phyloP scores from a whole-genome alignment of 164 flowering plant species.

The Berberis vulgaris region DNA sequence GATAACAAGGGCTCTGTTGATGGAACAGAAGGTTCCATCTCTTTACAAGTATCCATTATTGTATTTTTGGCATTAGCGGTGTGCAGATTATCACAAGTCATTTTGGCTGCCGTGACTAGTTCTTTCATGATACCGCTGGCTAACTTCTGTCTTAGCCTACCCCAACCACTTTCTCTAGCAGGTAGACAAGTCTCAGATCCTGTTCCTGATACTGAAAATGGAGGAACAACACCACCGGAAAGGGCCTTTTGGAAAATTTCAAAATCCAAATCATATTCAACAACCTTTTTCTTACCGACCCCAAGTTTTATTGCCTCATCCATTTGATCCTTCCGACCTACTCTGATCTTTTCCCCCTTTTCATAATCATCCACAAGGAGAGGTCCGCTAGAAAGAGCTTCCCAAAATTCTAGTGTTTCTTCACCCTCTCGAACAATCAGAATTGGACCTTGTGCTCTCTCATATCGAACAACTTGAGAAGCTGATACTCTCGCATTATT shows the following conservation, averaged over 20 bases:
- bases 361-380: slow-evolving; percentile 18
- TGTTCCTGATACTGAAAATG: slow-evolving; percentile 36
- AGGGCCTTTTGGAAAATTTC: slow-evolving; percentile 59
- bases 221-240: slow-evolving; percentile 69
- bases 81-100: slow-evolving; percentile 13
- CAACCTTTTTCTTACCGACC: slow-evolving; percentile 38
- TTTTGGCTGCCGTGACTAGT: slow-evolving; percentile 32
- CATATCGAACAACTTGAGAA: slow-evolving; percentile 63
- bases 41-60: slow-evolving; percentile 19
- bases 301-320: slow-evolving; percentile 5
- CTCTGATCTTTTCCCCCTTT: slow-evolving; percentile 9
- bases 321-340: neutral
- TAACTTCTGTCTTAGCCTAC: slow-evolving; percentile 45
- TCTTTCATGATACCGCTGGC: slow-evolving; percentile 51
- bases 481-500: slow-evolving; percentile 56
- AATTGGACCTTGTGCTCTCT: slow-evolving; percentile 52
- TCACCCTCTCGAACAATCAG: slow-evolving; percentile 51
- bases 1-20: slow-evolving; percentile 16
- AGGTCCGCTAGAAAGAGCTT: slow-evolving; percentile 34
- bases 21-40: slow-evolving; percentile 14
- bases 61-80: slow-evolving; percentile 7
- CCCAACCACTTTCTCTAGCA: slow-evolving; percentile 66
- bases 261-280: slow-evolving; percentile 57
- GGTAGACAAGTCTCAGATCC: slow-evolving; percentile 58
- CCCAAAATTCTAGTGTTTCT: slow-evolving; percentile 69